Conservation (phyloP, 768 basidiomycete genomes). For the Floccularia luteovirens region DNA sequence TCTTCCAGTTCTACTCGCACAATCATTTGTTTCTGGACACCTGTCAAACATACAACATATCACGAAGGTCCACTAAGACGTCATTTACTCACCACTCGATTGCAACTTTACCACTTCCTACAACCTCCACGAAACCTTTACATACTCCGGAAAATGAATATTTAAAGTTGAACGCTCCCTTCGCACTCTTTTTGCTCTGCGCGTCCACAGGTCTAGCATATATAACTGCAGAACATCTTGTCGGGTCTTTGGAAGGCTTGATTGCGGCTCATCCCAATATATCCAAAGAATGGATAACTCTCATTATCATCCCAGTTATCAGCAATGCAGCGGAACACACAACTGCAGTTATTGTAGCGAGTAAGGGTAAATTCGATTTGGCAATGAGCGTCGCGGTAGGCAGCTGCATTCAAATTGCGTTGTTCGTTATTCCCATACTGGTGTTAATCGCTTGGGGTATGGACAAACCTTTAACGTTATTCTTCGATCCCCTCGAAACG, state of each 20-base stretch:
- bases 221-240: slow-evolving; percentile 32
- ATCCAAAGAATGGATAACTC: slow-evolving; percentile 36
- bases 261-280: slow-evolving; percentile 26
- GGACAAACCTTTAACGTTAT: slow-evolving; percentile 28
- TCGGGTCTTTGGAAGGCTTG: slow-evolving; percentile 31
- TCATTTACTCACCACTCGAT: slow-evolving; percentile 12
- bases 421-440: slow-evolving; percentile 32
- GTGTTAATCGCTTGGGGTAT: slow-evolving; percentile 31
- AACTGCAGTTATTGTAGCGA: slow-evolving; percentile 33
- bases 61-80: slow-evolving; percentile 10
- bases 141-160: slow-evolving; percentile 13
- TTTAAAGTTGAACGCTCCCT: slow-evolving; percentile 24
- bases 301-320: slow-evolving; percentile 35
- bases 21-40: slow-evolving; percentile 34
- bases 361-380: slow-evolving; percentile 33
- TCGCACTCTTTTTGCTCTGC: slow-evolving; percentile 23
- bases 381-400: slow-evolving; percentile 36
- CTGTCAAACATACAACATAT: slow-evolving; percentile 14
- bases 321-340: slow-evolving; percentile 34
- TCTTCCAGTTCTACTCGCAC: slow-evolving; percentile 51
- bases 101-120: slow-evolving; percentile 14
- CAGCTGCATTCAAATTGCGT: slow-evolving; percentile 33
- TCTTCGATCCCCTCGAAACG: slow-evolving; percentile 32
- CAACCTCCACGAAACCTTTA: slow-evolving; percentile 8
- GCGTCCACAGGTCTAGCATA: slow-evolving; percentile 28